A percentile compares a stretch with the other conserved stretches of the same genome.
These are phyloP conservation scores for Stachybotrys chartarum DNA, from an alignment of 2,329 filamentous ascomycete species.

Conservation along the genomic window DNA sequence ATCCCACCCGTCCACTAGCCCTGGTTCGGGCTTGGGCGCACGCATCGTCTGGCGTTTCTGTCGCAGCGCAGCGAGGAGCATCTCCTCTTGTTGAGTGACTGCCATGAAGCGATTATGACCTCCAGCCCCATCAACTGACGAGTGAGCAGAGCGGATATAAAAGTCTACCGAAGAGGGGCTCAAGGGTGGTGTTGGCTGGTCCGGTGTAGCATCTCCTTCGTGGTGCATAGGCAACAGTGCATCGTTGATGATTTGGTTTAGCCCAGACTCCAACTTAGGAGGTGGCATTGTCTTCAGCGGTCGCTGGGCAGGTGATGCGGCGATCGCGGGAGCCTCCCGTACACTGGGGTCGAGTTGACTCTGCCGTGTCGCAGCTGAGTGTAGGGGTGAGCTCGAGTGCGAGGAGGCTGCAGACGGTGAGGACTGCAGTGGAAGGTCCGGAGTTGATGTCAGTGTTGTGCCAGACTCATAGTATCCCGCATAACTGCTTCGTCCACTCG, in stretches of 20 bases:
- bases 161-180: constrained; percentile 47
- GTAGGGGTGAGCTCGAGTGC: constrained; percentile 28
- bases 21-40: constrained; percentile 23
- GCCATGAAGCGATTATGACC: constrained; percentile 43
- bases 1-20: constrained; percentile 29
- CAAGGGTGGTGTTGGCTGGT: constrained; percentile 41
- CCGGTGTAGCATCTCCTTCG: constrained; percentile 9
- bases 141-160: constrained; percentile 31
- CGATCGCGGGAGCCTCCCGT: constrained; percentile 32
- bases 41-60: constrained; percentile 51
- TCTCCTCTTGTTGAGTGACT: constrained; percentile 51
- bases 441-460: neutral
- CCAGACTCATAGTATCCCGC: neutral
- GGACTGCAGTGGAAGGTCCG: constrained; percentile 2
- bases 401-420: constrained; percentile 2
- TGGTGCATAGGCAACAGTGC: neutral
- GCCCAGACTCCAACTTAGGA: neutral
- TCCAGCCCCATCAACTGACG: constrained; percentile 24
- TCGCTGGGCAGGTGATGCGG: constrained; percentile 20
- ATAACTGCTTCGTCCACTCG: constrained; percentile 6
- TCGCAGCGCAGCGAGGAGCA: constrained; percentile 49
- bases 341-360: constrained; percentile 21
- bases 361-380: constrained; percentile 24
- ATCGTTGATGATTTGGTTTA: neutral
- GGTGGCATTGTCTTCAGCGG: neutral